Base-by-base conservation (phyloP, 768 basidiomycete genomes). In the Auriscalpium microsporum region DNA sequence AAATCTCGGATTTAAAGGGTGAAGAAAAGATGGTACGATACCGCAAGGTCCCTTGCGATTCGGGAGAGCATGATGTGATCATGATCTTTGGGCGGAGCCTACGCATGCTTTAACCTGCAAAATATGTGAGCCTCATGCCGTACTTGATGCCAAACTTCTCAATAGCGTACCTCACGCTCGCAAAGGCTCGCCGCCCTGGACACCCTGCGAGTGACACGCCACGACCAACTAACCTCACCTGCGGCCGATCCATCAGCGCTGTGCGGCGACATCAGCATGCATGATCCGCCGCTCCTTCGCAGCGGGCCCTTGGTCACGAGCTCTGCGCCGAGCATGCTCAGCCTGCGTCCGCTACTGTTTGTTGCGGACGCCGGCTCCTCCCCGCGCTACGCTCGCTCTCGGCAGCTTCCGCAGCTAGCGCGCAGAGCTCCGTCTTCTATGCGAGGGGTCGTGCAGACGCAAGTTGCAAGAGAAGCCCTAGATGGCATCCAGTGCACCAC, bases 201-300 rank as follows among this genome's bases (percentile, higher is more conserved):
- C 71, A 0, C 86, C 86, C 64, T 92, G 90, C 8, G 94, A 92
- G 70, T 99, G 96, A 64, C 96, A 99, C 0, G 98, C 96, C 0
- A 94, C 94, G 10, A 87, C 84, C 0, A 96, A 90, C 66, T 88
- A 90, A 1, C 94, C 81, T 81, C 46, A 96, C 70, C 56, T 95
- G 80, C 0, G 92, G 90, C 2, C 93, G 76, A 56, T 77, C 82
- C 2, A 90, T 75, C 50, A 94, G 71, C 0, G 92, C 91, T 16
- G 98, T 59, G 86, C 92, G 64, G 98, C 96, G 60, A 98, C 97
- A 68, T 94, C 91, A 61, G 87, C 90, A 63, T 94, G 91, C 88
- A 94, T 90, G 63, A 93, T 87, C 10, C 88, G 80, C 16, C 78
- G 77, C 45, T 83, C 78, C 36, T 75, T 61, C 17, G 75, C 72